Percentiles rank a stretch among this genome's conserved stretches.
phyloP scores from a whole-genome alignment of 2,329 filamentous ascomycete genomes.

The Dothistroma septosporum region DNA sequence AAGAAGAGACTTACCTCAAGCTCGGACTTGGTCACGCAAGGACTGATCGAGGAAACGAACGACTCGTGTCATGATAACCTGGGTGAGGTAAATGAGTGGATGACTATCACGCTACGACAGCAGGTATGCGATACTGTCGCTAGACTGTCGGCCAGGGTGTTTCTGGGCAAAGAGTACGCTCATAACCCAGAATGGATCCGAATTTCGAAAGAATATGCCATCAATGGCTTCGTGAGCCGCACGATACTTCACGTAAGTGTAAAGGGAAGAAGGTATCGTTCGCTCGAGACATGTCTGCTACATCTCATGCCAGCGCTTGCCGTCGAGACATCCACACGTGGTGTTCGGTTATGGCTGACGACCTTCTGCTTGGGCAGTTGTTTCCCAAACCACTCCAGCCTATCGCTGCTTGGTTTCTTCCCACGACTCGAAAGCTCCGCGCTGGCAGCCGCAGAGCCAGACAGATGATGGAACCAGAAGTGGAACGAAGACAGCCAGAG shows the following conservation, averaged over 20 bases:
- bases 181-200: conserved; percentile 39
- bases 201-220: conserved; percentile 34
- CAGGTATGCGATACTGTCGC: conserved; percentile 34
- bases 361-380: too few relatives aligned
- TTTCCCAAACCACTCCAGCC: conserved; percentile 26
- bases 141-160: conserved; percentile 38
- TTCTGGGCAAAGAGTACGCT: conserved; percentile 36
- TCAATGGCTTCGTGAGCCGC: conserved; percentile 32
- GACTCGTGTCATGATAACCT: conserved; percentile 4
- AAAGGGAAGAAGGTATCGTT: too few relatives aligned
- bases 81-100: conserved; percentile 10
- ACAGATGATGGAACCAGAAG: not conserved
- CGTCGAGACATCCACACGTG: too few relatives aligned
- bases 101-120: conserved; percentile 10
- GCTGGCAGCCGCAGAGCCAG: not conserved
- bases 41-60: conserved; percentile 15
- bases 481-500: not conserved
- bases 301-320: too few relatives aligned
- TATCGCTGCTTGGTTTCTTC: conserved; percentile 1
- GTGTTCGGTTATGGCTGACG: too few relatives aligned
- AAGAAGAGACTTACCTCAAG: conserved; percentile 19
- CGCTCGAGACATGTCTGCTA: too few relatives aligned
- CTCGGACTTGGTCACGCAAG: conserved; percentile 13
- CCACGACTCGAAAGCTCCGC: not conserved
- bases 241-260: too few relatives aligned